Percentiles rank a stretch among this genome's conserved stretches.
Evolutionary conservation across 306 rosid species (phyloP).

Genomic region (Myrica gale): DNA sequence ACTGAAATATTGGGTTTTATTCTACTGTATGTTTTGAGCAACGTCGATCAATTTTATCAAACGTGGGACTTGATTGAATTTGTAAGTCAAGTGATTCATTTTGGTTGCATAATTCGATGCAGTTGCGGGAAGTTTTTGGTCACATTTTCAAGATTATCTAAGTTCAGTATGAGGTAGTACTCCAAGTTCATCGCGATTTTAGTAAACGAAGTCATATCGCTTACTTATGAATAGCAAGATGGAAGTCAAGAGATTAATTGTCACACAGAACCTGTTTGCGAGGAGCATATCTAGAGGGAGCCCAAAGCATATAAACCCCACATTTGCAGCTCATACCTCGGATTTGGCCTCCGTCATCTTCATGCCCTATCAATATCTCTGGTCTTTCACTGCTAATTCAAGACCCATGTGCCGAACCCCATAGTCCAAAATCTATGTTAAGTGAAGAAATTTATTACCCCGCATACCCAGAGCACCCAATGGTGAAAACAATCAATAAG

Average conservation of each 20-base stretch:
- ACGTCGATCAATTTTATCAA: not conserved
- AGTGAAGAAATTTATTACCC: slow-evolving; percentile 23
- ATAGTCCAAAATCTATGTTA: too few species aligned
- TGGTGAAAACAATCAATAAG: slow-evolving; percentile 25
- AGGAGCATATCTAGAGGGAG: too few species aligned
- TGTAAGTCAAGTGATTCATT: not conserved
- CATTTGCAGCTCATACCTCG: too few species aligned
- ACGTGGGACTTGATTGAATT: not conserved
- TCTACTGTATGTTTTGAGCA: not conserved
- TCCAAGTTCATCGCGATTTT: not conserved
- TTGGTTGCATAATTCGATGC: not conserved
- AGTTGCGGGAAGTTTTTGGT: not conserved
- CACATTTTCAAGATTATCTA: not conserved
- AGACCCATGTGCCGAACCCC: not conserved
- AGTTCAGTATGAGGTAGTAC: not conserved
- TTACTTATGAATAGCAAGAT: too few species aligned
- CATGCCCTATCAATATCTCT: too few species aligned
- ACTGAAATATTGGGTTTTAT: not conserved
- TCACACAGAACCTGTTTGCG: too few species aligned
- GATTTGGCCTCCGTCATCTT: too few species aligned
- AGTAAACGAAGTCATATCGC: too few species aligned
- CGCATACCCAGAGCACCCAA: slow-evolving; percentile 21
- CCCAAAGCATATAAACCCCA: too few species aligned
- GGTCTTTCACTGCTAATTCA: not conserved
- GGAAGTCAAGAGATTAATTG: too few species aligned